Base-by-base conservation (phyloP, 164 flowering plant genomes). In the Aristolochia fimbriata region DNA sequence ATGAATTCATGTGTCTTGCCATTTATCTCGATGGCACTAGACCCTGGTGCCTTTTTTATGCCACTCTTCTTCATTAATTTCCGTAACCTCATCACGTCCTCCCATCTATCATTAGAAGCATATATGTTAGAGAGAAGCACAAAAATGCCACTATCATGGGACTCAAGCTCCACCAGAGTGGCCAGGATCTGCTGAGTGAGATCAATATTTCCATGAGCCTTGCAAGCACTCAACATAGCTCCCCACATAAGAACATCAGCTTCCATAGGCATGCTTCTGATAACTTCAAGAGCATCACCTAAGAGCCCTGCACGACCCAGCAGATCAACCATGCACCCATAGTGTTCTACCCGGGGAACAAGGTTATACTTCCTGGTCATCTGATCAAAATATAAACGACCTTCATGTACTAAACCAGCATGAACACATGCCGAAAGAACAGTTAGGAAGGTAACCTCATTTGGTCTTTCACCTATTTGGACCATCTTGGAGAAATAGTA, bases 241-340 rank as follows among this genome's bases (percentile, higher is more conserved):
- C 87, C 83, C 83, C 78, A 74, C 51, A 78, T 80, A 6, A 63
- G 72, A 56, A 71, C 72, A 76, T 83, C 84, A 56, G 84, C 80
- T 45, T 45, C 53, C 77, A 77, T 68, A 2, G 83, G 78, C 87
- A 80, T 80, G 3, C 57, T 55, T 41, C 47, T 62, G 61, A 75
- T 68, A 55, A 80, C 62, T 27, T 65, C 75, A 15, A 27, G 70
- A 17, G 84, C 87, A 69, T 80, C 81, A 46, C 70, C 68, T 51
- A 80, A 27, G 16, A 70, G 71, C 50, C 83, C 84, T 13, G 84
- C 83, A 12, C 72, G 73, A 41, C 87, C 77, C 8, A 83, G 70
- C 74, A 83, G 60, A 66, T 83, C 87, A 25, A 80, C 75, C 77
- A 77, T 75, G 68, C 85, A 79, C 31, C 87, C 83, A 54, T 73